Percentiles rank a stretch among this genome's conserved stretches.
These are phyloP conservation scores for Orobanche coerulescens DNA, from an alignment of 257 asterid genomes.

Conservation along the genomic window DNA sequence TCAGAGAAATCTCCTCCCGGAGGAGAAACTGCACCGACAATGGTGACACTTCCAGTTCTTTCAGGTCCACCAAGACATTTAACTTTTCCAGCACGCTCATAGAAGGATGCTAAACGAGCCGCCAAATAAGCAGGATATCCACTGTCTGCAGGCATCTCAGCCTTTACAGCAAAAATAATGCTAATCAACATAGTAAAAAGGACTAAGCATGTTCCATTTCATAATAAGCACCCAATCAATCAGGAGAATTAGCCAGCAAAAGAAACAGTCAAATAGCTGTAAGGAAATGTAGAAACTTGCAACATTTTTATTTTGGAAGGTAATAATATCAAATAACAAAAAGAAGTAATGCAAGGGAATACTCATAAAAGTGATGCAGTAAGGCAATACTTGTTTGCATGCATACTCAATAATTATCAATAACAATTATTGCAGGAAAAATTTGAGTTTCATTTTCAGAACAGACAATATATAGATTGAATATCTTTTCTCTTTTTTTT, in stretches of 20 bases:
- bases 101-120: conserved; percentile 96
- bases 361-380: not conserved
- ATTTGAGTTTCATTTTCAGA: not conserved
- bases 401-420: not conserved
- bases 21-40: conserved; percentile 99
- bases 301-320: too few species aligned
- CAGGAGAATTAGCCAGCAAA: not conserved
- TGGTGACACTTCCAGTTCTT: conserved; percentile 96
- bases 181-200: conserved; percentile 15
- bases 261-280: too few species aligned
- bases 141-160: conserved; percentile 99
- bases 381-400: conserved; percentile 2
- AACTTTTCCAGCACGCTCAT: conserved; percentile 99
- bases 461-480: not conserved
- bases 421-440: not conserved
- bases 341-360: not conserved
- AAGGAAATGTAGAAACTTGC: too few species aligned
- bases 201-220: conserved; percentile 5
- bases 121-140: conserved; percentile 99
- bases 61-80: conserved; percentile 99
- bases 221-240: not conserved
- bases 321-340: not conserved
- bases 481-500: not conserved
- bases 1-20: conserved; percentile 99
- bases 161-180: conserved; percentile 36